Conservation (phyloP, 345 rosid genomes). For the Ceriops zippeliana region DNA sequence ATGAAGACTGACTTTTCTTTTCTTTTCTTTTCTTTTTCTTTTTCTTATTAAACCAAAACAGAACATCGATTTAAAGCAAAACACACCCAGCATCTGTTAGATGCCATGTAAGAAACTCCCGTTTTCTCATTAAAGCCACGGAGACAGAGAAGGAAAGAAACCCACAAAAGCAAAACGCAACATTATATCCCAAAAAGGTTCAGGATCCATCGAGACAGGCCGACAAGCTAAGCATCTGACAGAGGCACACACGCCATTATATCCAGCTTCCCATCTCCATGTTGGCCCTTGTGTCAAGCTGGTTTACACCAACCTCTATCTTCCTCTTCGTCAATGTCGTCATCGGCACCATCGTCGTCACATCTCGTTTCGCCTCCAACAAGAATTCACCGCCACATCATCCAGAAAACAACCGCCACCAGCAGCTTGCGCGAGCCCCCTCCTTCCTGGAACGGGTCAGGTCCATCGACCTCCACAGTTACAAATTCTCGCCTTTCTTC, state of each 20-base stretch:
- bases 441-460: constrained; percentile 60
- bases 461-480: constrained; percentile 43
- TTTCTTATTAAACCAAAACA: too few relatives aligned
- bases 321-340: constrained; percentile 60
- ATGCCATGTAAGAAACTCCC: too few relatives aligned
- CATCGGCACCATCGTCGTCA: constrained; percentile 54
- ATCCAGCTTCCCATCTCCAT: not conserved
- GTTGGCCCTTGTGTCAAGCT: constrained; percentile 31
- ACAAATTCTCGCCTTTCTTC: constrained; percentile 34
- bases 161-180: not conserved
- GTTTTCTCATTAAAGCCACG: not conserved
- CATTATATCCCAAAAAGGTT: too few relatives aligned
- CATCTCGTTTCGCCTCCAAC: constrained; percentile 37
- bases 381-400: constrained; percentile 4
- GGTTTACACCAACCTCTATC: constrained; percentile 53
- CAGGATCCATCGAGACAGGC: too few relatives aligned
- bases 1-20: too few relatives aligned
- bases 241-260: not conserved
- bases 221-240: not conserved
- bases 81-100: too few relatives aligned
- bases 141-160: not conserved
- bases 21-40: too few relatives aligned
- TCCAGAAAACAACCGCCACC: not conserved
- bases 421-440: constrained; percentile 37
- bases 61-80: too few relatives aligned